Base-by-base conservation (phyloP, 2,329 filamentous ascomycete species). In the Fusarium torulosum region DNA sequence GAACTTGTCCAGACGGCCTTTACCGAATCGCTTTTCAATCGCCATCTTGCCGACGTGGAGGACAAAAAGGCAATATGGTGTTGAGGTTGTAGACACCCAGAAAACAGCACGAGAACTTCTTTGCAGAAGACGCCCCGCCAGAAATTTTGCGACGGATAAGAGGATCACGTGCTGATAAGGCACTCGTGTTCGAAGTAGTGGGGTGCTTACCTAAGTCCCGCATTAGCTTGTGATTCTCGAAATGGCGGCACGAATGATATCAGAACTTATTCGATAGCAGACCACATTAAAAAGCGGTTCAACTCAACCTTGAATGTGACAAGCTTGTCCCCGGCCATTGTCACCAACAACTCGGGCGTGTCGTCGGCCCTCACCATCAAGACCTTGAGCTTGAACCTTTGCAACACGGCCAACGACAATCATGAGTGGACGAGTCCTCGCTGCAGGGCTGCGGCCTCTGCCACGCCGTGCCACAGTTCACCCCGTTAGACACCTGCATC, bases 1-100 rank as follows among this genome's bases (percentile, higher is more conserved):
- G 93, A 94, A 98, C 82, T 98, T 97, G 82, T 99, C 96, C 75
- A 97, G 86, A 88, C 95, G 94, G 80, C 95, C 95, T 84, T 98
- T 98, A n/a, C 35, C 35, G 7, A 37, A 37, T 17, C 82, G 94
- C 95, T 83, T 97, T 92, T 87, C 98, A n/a, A 98, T 95, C 76
- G 93, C 94, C 96, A 98, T 98, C 58, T 55, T 70, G 63, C 53
- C 62, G 63, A 41, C 62, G 53, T 49, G 20, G 41, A 41, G 40
- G 45, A 42, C 11, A 46, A 37, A 9, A 37, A 37, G 35, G 9
- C 35, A 37, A 20, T 14, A 57, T 47, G 47, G 13, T 44, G 42
- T 56, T 38, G 25, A 56, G 0, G 7, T 43, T 43, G 20, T 17
- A 33, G 10, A 23, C 20, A 25, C 33, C 35, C 20, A 15, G 11